Evolutionary conservation across 75 land plant genomes (phyloP).

Genomic region (Gnetum montanum): DNA sequence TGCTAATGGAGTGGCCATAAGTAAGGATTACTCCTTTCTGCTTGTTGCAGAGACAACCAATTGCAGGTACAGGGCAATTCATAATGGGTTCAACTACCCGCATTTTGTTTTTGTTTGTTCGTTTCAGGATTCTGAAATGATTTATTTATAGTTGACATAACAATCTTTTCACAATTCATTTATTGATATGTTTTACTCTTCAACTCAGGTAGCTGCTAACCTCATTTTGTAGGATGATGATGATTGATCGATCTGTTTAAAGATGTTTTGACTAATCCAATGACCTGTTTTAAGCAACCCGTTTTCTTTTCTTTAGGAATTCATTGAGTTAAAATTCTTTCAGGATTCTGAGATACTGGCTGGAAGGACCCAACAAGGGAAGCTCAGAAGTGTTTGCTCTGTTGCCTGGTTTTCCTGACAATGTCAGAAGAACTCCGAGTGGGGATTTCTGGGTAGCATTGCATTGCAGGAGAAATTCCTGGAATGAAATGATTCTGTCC

Average conservation of each 20-base stretch:
- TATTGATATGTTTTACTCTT: too few relatives aligned
- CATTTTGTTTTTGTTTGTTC: not conserved
- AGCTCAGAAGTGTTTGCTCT: constrained; percentile 39
- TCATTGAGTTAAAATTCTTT: too few relatives aligned
- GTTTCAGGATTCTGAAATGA: not conserved
- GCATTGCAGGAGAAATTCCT: constrained; percentile 24
- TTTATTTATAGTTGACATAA: not conserved
- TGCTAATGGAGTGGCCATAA: constrained; percentile 72
- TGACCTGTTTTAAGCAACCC: too few relatives aligned
- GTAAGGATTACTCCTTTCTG: constrained; percentile 52
- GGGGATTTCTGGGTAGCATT: constrained; percentile 79
- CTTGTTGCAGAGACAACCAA: constrained; percentile 42
- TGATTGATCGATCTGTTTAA: too few relatives aligned
- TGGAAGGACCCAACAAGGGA: constrained; percentile 39
- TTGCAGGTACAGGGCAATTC: too few relatives aligned
- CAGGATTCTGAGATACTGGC: constrained; percentile 48
- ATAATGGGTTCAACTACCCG: not conserved
- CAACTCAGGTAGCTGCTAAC: too few relatives aligned
- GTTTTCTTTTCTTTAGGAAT: too few relatives aligned
- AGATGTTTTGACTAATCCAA: too few relatives aligned
- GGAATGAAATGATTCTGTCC: constrained; percentile 10
- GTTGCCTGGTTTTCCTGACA: constrained; percentile 63
- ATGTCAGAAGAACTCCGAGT: constrained; percentile 33
- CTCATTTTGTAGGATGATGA: too few relatives aligned
- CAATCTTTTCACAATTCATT: not conserved